These are phyloP conservation scores for Colletotrichum tabaci DNA, from an alignment of 2,329 filamentous ascomycete genomes.

Conservation along the genomic window DNA sequence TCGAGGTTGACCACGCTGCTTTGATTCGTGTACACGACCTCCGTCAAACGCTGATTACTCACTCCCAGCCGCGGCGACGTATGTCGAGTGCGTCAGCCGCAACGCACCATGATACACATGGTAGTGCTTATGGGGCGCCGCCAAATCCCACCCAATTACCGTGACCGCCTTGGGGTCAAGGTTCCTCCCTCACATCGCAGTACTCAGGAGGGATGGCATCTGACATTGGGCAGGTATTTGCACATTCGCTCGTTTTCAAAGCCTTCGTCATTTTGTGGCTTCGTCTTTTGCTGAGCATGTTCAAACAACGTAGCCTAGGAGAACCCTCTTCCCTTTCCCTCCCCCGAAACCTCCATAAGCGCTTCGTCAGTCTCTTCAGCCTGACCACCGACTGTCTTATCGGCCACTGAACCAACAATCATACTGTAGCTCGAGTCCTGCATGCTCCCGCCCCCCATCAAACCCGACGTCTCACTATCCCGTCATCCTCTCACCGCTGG, in stretches of 20 bases:
- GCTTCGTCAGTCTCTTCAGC: neutral
- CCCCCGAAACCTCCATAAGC: neutral
- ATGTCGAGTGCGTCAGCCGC: conserved; percentile 26
- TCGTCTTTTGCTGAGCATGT: neutral
- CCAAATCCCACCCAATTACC: neutral
- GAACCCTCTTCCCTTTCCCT: no score
- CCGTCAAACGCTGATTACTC: neutral
- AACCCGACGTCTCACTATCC: neutral
- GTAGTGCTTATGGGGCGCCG: conserved; percentile 25
- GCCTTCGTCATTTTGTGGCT: neutral
- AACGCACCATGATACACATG: conserved; percentile 12
- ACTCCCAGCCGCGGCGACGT: neutral
- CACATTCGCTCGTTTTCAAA: neutral
- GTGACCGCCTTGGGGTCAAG: neutral
- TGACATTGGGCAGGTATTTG: neutral
- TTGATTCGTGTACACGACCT: neutral
- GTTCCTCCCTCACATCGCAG: conserved; percentile 5
- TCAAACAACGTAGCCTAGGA: neutral
- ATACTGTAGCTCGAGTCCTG: neutral
- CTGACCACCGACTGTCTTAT: neutral
- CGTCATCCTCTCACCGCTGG: neutral
- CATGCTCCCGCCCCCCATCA: neutral
- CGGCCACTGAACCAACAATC: neutral
- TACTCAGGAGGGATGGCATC: conserved; percentile 2
- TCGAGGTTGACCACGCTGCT: neutral